Evolutionary conservation across 176 grass and related monocot species (phyloP), one percentile per base, ranked within the genome.

Genomic region (Zoysia pacifica): DNA sequence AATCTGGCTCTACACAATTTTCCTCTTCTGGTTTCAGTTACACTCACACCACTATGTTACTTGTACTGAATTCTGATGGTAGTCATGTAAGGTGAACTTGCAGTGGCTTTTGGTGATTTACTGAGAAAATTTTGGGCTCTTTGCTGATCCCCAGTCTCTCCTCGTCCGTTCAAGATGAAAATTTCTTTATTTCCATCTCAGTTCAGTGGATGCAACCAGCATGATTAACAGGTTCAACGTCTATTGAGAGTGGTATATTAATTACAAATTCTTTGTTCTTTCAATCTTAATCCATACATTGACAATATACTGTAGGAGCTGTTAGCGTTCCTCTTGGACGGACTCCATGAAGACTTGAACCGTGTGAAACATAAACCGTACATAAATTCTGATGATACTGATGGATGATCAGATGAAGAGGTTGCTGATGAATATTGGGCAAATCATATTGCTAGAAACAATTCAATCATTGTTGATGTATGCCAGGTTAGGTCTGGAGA

Each of bases 381-480:
- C 78, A 93, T 93, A 85, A 99, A 89, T 38, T 87, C 97, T 0
- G 91, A 79, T 64, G 97, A 99, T 88, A 89, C 90, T 51, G 97
- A 99, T 82, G 97, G 97, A 18, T 89, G 97, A 81, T 88, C 93
- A 42, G 97, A 99, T 89, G 97, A 99, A 86, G 97, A 99, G 79
- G 92, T 95, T 50, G 97, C 97, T 6, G 93, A 99, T 86, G 93
- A 93, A 70, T 93, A 91, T 85, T 99, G 93, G 97, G 90, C 93
- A 67, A 99, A 95, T 87, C 97, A 99, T 81, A 95, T 99, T 84
- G 93, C 97, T 52, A 85, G 97, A 86, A 99, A 99, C 62, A 82
- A 99, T 95, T 99, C 97, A 58, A 99, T 99, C 47, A 95, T 99
- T 81, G 97, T 99, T 87, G 97, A 99, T 70, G 97, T 99, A 67